Evolutionary conservation across 352 stramenopile genomes (phyloP).

Genomic region (Heterotrichella gracilis): DNA sequence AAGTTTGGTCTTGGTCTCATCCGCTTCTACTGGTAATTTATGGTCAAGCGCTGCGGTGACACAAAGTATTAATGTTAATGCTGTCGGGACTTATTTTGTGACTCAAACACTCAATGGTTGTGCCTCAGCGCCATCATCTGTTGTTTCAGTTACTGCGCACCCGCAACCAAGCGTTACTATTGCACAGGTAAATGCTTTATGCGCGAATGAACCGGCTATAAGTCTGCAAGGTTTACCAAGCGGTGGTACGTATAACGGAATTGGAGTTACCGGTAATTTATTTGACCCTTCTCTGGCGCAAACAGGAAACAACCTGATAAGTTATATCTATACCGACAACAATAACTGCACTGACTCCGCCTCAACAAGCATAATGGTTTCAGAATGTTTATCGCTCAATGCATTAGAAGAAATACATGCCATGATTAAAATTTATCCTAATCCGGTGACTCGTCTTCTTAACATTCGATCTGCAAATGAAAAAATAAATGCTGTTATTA

Average conservation of each 20-base stretch:
- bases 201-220: background rate
- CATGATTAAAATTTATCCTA: background rate
- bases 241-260: background rate
- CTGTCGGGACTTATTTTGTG: background rate
- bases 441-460: background rate
- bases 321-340: background rate
- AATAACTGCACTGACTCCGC: background rate
- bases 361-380: too few species aligned
- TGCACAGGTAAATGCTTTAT: background rate
- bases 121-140: background rate
- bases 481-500: background rate
- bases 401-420: too few species aligned
- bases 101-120: background rate
- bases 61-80: background rate
- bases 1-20: background rate
- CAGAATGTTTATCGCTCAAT: too few species aligned
- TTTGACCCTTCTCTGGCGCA: background rate
- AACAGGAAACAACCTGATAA: background rate
- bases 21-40: background rate
- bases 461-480: background rate
- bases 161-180: background rate
- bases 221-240: background rate
- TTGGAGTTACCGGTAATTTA: background rate
- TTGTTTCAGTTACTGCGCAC: background rate
- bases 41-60: background rate